Evolutionary conservation across 2,329 filamentous ascomycete genomes (phyloP).

Genomic region (Bimuria novae-zelandiae): DNA sequence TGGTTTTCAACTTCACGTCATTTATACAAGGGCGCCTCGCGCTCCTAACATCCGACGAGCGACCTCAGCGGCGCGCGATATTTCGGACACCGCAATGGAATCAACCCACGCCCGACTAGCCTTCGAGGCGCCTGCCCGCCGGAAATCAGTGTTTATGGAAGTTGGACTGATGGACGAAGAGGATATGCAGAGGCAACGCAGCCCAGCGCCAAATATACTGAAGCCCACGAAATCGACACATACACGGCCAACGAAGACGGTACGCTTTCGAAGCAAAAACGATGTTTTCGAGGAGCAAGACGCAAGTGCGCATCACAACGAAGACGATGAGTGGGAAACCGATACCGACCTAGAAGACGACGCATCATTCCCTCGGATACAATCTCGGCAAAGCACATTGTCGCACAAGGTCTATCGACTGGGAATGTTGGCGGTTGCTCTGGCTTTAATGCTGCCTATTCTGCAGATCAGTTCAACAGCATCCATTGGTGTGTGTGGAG

Average conservation of each 20-base stretch:
- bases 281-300: constrained; percentile 28
- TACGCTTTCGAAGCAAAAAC: constrained; percentile 41
- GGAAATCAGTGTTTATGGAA: constrained; percentile 44
- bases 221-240: constrained; percentile 20
- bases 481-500: constrained; percentile 32
- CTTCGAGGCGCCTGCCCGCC: constrained; percentile 21
- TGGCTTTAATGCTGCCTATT: constrained; percentile 41
- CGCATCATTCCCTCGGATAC: constrained; percentile 2
- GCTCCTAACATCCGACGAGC: background rate
- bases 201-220: constrained; percentile 31
- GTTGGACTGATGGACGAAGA: constrained; percentile 44
- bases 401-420: constrained; percentile 33
- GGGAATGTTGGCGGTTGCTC: constrained; percentile 33
- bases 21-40: constrained; percentile 14
- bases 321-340: constrained; percentile 35
- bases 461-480: constrained; percentile 35
- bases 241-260: constrained; percentile 32
- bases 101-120: constrained; percentile 31
- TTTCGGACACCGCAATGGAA: constrained; percentile 29
- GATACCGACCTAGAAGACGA: constrained; percentile 31
- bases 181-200: constrained; percentile 33
- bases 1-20: constrained; percentile 30
- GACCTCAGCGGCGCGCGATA: constrained; percentile 16
- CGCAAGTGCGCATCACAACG: constrained; percentile 13
- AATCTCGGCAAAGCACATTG: constrained; percentile 15